These are phyloP conservation scores for Globisporangium okanoganense DNA, from an alignment of 352 stramenopile species.

Conservation along the genomic window DNA sequence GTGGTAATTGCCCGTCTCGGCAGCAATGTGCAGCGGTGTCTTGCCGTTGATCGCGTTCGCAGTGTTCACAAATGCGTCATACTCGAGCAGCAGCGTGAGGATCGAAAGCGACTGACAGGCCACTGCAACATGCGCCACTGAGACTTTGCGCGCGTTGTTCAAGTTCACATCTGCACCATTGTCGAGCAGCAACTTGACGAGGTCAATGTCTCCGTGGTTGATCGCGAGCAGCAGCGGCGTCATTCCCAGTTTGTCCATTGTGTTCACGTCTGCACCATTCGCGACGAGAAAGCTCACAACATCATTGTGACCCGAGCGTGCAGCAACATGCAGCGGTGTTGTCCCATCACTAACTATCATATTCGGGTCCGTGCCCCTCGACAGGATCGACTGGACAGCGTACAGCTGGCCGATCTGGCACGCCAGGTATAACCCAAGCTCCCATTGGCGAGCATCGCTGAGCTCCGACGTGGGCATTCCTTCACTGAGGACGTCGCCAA, in stretches of 20 bases:
- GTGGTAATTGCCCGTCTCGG: conserved; percentile 38
- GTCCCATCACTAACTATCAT: conserved; percentile 29
- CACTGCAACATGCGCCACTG: conserved; percentile 44
- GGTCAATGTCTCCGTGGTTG: conserved; percentile 36
- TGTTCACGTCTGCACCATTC: conserved; percentile 40
- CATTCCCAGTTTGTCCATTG: conserved; percentile 31
- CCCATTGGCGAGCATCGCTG: conserved; percentile 38
- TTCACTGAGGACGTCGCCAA: conserved; percentile 14
- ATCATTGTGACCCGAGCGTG: conserved; percentile 36
- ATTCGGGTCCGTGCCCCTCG: conserved; percentile 38
- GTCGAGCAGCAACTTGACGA: conserved; percentile 44
- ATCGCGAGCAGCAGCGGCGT: conserved; percentile 50
- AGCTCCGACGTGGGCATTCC: background rate
- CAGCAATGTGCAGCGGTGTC: conserved; percentile 55
- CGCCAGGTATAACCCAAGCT: conserved; percentile 46
- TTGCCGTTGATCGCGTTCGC: conserved; percentile 44
- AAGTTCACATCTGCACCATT: conserved; percentile 49
- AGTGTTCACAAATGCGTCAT: conserved; percentile 46
- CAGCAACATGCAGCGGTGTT: conserved; percentile 45
- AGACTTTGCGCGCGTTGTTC: conserved; percentile 37
- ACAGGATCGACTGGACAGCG: conserved; percentile 43
- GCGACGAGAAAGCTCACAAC: conserved; percentile 44
- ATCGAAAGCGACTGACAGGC: conserved; percentile 35
- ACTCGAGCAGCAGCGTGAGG: conserved; percentile 38
- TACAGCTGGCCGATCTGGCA: conserved; percentile 42